phyloP scores from a whole-genome alignment of 2,329 filamentous ascomycete species.

The Colletotrichum sp. region DNA sequence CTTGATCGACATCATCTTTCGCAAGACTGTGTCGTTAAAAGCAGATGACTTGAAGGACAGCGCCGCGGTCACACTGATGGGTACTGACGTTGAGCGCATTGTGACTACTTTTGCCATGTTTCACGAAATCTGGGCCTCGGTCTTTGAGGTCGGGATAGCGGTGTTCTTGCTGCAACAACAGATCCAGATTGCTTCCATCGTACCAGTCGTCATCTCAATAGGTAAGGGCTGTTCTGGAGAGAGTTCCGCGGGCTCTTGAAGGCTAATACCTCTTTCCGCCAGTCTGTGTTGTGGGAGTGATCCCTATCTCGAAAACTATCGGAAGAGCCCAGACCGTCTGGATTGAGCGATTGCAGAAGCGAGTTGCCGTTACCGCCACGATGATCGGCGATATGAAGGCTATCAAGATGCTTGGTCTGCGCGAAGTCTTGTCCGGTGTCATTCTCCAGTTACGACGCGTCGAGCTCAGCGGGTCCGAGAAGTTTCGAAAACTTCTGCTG shows the following conservation, averaged over 20 bases:
- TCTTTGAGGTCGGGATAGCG: constrained; percentile 28
- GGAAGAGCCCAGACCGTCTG: constrained; percentile 43
- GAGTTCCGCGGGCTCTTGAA: not conserved
- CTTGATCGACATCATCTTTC: constrained; percentile 32
- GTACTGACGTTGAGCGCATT: constrained; percentile 38
- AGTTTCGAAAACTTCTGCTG: constrained; percentile 23
- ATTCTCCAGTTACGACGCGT: constrained; percentile 22
- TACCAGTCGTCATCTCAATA: constrained; percentile 50
- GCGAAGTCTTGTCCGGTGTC: constrained; percentile 35
- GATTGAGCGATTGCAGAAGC: constrained; percentile 53
- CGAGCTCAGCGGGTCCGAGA: constrained; percentile 25
- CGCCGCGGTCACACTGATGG: constrained; percentile 40
- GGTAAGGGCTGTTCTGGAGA: constrained; percentile 31
- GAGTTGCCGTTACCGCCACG: constrained; percentile 51
- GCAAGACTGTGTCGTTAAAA: constrained; percentile 29
- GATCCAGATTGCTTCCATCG: constrained; percentile 43
- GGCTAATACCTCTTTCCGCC: constrained; percentile 25
- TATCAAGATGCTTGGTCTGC: constrained; percentile 55
- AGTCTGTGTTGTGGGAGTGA: constrained; percentile 35
- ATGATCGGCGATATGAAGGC: constrained; percentile 55
- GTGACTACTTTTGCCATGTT: constrained; percentile 20
- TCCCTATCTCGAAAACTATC: constrained; percentile 27
- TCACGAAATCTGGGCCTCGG: constrained; percentile 25
- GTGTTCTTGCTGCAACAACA: constrained; percentile 31
- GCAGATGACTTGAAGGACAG: constrained; percentile 28